Conservation (phyloP, 495 filamentous ascomycete species). For the Pyronema domesticum region DNA sequence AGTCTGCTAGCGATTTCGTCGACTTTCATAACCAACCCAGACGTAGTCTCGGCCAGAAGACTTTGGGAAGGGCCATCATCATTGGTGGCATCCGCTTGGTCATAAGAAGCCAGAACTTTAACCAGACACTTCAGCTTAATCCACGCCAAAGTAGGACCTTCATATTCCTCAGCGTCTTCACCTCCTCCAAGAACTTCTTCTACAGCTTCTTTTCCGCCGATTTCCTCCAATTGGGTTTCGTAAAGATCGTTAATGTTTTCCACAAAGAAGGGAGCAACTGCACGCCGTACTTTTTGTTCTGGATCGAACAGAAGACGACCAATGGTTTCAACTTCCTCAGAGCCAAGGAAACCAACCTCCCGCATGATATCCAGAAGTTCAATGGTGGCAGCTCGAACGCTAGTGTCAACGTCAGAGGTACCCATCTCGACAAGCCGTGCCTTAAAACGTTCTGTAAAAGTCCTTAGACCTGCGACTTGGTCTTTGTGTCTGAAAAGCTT, state of each 20-base stretch:
- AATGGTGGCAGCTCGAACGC: slow-evolving; percentile 59
- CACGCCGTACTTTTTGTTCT: slow-evolving; percentile 64
- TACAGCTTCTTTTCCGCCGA: slow-evolving; percentile 61
- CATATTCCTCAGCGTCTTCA: slow-evolving; percentile 52
- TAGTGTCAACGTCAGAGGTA: slow-evolving; percentile 55
- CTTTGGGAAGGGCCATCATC: slow-evolving; percentile 27
- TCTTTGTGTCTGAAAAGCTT: slow-evolving; percentile 57
- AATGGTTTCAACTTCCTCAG: slow-evolving; percentile 70
- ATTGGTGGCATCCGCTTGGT: slow-evolving; percentile 33
- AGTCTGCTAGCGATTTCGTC: slow-evolving; percentile 57
- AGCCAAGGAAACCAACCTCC: slow-evolving; percentile 70
- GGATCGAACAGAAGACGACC: slow-evolving; percentile 75
- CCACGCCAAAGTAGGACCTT: slow-evolving; percentile 62
- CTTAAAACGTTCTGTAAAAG: slow-evolving; percentile 80
- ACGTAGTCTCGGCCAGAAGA: slow-evolving; percentile 14
- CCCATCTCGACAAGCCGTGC: slow-evolving; percentile 87
- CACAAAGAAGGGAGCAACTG: slow-evolving; percentile 76
- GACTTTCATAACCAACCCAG: slow-evolving; percentile 31
- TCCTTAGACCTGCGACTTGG: slow-evolving; percentile 56
- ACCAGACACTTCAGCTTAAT: slow-evolving; percentile 77
- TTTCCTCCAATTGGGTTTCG: slow-evolving; percentile 61
- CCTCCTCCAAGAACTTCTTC: slow-evolving; percentile 44
- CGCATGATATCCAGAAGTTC: slow-evolving; percentile 65
- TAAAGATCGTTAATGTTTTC: slow-evolving; percentile 68
- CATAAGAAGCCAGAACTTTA: slow-evolving; percentile 66